Base-by-base conservation (phyloP, 305 asterid species). In the Withania somnifera region DNA sequence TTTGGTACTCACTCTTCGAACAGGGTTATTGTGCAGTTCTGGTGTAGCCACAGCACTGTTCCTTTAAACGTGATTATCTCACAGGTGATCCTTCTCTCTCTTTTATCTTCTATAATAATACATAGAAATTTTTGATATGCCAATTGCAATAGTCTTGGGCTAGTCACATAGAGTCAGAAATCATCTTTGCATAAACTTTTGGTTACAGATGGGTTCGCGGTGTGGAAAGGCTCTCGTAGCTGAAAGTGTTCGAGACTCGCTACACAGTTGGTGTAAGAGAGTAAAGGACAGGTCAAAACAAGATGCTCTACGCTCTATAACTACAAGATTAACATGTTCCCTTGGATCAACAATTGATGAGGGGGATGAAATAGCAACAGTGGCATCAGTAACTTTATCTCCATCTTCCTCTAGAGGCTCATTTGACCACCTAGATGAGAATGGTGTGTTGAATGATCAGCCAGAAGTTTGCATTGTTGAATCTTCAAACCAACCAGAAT, bases 181-280 rank as follows among this genome's bases (percentile, higher is more conserved):
- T 47, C 17, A 9, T 40, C 42, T 86, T 50, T 10, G 50, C 69
- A 32, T 19, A 14, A 22, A 22, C n/a, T 60, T 61, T 1, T 57
- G 57, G 24, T 82, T 58, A 11, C 78, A 93, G 98, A 94, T 93
- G 99, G 98, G 99, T 42, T 89, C 97, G 4, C 93, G 93, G 17
- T 89, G 89, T 85, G 94, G 89, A 88, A 95, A 94, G 86, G 98
- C 99, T 3, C 71, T 95, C 86, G 89, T 95, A 1, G 98, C 98
- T 5, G 99, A 95, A 81, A 95, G 96, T 51, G 98, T 94, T 26
- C 87, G 98, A 8, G 93, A 91, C 1, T 95, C 97, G 0, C 85
- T 95, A n/a, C 97, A 95, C 82, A 92, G 95, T 85, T 95, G 98
- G 99, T 94, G 98, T 45, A 95, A 92, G 91, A 89, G 99, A 81